Evolutionary conservation across 2,329 filamentous ascomycete genomes (phyloP), one percentile per base, ranked within the genome.

Genomic region (Fonsecaea multimorphosa): DNA sequence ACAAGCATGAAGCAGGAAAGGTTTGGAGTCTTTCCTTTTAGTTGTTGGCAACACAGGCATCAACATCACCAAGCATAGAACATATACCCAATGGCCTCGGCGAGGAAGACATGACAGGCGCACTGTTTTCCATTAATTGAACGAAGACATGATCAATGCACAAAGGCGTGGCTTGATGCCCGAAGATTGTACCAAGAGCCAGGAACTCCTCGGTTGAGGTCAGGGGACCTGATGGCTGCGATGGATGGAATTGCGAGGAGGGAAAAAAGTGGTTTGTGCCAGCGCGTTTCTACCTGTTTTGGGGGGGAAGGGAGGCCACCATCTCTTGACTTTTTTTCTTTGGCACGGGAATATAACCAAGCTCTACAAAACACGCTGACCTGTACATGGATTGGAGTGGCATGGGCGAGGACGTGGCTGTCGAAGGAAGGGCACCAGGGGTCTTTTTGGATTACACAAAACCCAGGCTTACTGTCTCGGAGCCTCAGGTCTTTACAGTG

Each of bases 11-110:
- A 64, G 16, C 52, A 61, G 54, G 63, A 53, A 56, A 58, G 59
- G 54, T 61, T 61, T 61, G 66, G 66, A 68, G 66, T 68, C 62
- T 49, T 68, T 65, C 63, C 62, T 27, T 59, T 68, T 60, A 49
- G 27, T 44, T 65, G 46, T 65, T 49, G 38, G 55, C 59, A 40
- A 65, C 53, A 54, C 29, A 58, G 36, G 38, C 58, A 53, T 51
- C 52, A 27, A 54, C 44, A 44, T 66, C 60, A 51, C 56, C 53
- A 53, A 61, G 54, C 64, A 66, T 64, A 61, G 67, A 66, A n/a
- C 55, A 63, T 64, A 68, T 65, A 68, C 65, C 58, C 46, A 56
- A 40, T 60, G 64, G 29, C 51, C 40, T 46, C 24, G 53, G 46
- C 36, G 38, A 36, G 24, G 52, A 54, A 36, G 27, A 29, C 36